Base-by-base conservation (phyloP, 2,329 filamentous ascomycete species). In the Trichocomaceae sp. region DNA sequence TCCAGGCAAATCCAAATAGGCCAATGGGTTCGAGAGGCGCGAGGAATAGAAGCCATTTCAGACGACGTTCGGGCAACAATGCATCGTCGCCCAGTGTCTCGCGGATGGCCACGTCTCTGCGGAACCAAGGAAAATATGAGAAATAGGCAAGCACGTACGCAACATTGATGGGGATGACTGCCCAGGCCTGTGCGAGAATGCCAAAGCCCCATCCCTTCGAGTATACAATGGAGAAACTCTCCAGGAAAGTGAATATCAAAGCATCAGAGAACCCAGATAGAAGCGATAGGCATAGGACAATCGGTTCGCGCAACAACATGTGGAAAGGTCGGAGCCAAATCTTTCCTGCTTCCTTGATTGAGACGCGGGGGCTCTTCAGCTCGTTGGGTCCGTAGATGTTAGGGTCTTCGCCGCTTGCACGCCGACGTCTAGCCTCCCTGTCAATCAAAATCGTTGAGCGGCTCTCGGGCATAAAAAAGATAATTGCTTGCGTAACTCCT, bases 321-420 rank as follows among this genome's bases (percentile, higher is more conserved):
- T 77, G 74, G 64, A 84, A 86, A 0, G 83, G 82, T 0, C 82
- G 79, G 29, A 74, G 63, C 80, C 82, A 83, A 47, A 83, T 77
- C 41, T 73, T 70, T 29, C 81, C 57, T 10, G 86, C 71, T 60
- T 85, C 82, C 57, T 74, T 76, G 47, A 72, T 69, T 1, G 78
- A 77, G 63, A 86, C 79, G 44, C 81, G 76, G 54, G 79, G 74
- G 9, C 70, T 68, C 10, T 80, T 76, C 15, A 90, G 77, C 70
- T 92, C 88, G 57, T 87, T 83, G 0, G 86, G 87, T 0, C 88
- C 87, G 66, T 81, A 88, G 58, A 90, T 69, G 62, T 86, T 83
- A 35, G 23, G 50, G 19, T 52, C 50, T 53, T 78, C 67, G 6
- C 82, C 81, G 5, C 72, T 80, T 58, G 75, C 69, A 48, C 82